Conservation (phyloP, 768 basidiomycete species). For the Leccinellum rugosiceps region DNA sequence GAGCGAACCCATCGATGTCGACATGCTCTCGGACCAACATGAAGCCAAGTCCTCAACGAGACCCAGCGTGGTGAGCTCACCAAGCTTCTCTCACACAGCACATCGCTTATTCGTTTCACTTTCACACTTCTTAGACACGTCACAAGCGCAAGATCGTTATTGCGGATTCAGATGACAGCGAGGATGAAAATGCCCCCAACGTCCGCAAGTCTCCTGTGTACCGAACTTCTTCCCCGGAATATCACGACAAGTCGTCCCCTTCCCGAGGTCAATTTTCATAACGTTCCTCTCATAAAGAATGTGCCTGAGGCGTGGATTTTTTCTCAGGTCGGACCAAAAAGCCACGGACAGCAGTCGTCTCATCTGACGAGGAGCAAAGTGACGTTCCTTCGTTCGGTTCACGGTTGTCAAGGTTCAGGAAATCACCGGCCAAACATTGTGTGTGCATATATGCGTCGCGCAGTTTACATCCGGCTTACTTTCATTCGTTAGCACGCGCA, state of each 20-base stretch:
- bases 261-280: slow-evolving; percentile 20
- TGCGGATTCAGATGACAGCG: slow-evolving; percentile 73
- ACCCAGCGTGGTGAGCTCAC: slow-evolving; percentile 32
- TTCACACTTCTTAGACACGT: slow-evolving; percentile 28
- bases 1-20: slow-evolving; percentile 74
- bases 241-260: slow-evolving; percentile 25
- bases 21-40: slow-evolving; percentile 54
- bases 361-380: slow-evolving; percentile 49
- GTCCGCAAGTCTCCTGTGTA: slow-evolving; percentile 14
- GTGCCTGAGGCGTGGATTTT: slow-evolving; percentile 7
- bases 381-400: slow-evolving; percentile 50
- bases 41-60: slow-evolving; percentile 38
- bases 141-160: slow-evolving; percentile 68
- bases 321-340: slow-evolving; percentile 53
- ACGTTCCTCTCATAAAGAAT: not conserved
- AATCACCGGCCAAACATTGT: slow-evolving; percentile 58
- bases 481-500: slow-evolving; percentile 36
- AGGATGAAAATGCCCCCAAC: slow-evolving; percentile 6
- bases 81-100: not conserved
- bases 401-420: slow-evolving; percentile 61
- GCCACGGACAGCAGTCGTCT: slow-evolving; percentile 49
- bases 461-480: slow-evolving; percentile 7
- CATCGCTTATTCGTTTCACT: not conserved
- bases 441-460: slow-evolving; percentile 9
- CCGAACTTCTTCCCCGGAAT: slow-evolving; percentile 28